These are phyloP conservation scores for Actinomortierella wolfii DNA, from an alignment of 371 early-diverging fungal species.

Conservation along the genomic window DNA sequence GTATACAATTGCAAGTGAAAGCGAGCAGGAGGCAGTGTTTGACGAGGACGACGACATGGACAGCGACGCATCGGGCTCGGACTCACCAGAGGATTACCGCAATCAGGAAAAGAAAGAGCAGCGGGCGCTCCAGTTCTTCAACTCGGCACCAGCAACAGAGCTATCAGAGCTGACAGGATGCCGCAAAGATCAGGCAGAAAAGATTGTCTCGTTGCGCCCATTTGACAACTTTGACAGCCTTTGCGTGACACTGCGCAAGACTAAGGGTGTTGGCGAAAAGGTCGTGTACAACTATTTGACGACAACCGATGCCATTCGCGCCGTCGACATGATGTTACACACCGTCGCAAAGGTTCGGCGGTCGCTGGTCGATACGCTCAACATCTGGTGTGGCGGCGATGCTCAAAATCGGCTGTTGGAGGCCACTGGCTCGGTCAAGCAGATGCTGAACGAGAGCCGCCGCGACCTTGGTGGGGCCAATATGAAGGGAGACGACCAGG, in stretches of 20 bases:
- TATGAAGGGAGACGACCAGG: neutral
- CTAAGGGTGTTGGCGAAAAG: constrained; percentile 61
- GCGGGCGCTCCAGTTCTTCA: constrained; percentile 70
- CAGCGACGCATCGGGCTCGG: constrained; percentile 6
- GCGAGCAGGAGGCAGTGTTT: neutral
- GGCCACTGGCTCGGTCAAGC: constrained; percentile 23
- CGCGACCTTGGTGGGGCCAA: constrained; percentile 27
- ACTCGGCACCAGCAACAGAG: constrained; percentile 58
- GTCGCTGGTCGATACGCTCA: constrained; percentile 53
- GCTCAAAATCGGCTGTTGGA: constrained; percentile 25
- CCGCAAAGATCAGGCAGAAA: constrained; percentile 61
- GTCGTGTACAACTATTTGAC: constrained; percentile 66
- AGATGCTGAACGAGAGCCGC: constrained; percentile 20
- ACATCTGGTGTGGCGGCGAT: constrained; percentile 55
- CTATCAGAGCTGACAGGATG: constrained; percentile 69
- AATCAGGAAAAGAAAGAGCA: constrained; percentile 45
- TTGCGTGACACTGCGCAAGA: constrained; percentile 54
- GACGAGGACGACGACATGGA: constrained; percentile 10
- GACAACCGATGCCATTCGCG: constrained; percentile 69
- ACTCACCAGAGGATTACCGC: constrained; percentile 12
- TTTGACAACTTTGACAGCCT: constrained; percentile 62
- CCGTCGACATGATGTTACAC: constrained; percentile 75
- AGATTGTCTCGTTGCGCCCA: constrained; percentile 64
- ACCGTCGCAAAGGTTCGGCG: constrained; percentile 62
- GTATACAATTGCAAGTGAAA: neutral